phyloP scores from a whole-genome alignment of 371 early-diverging fungal species.

The Syncephalis fuscata region DNA sequence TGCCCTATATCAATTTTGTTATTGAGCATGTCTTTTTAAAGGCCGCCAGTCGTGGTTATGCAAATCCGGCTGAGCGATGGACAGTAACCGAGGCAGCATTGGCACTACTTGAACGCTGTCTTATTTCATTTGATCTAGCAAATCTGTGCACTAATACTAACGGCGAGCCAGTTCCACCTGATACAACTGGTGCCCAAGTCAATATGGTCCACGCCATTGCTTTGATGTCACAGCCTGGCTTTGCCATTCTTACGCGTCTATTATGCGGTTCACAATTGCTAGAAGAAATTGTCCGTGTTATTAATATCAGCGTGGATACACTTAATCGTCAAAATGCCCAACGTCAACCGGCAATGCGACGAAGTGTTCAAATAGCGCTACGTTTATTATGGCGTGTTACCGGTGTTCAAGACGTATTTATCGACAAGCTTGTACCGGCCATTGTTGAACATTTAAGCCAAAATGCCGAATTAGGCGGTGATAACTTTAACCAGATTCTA shows the following conservation, averaged over 20 bases:
- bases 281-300: conserved; percentile 40
- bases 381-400: conserved; percentile 48
- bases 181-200: neutral
- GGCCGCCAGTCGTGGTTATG: conserved; percentile 42
- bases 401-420: conserved; percentile 42
- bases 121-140: conserved; percentile 51
- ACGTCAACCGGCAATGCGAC: conserved; percentile 9
- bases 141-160: conserved; percentile 1
- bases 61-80: conserved; percentile 58
- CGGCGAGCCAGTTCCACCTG: neutral
- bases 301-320: conserved; percentile 34
- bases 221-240: conserved; percentile 60
- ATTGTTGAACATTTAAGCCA: conserved; percentile 10
- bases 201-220: conserved; percentile 9
- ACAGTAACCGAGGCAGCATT: conserved; percentile 53
- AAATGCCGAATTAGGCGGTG: conserved; percentile 7
- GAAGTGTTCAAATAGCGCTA: conserved; percentile 25
- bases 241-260: conserved; percentile 58
- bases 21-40: conserved; percentile 65
- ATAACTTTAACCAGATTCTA: conserved; percentile 4
- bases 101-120: conserved; percentile 55
- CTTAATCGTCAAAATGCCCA: conserved; percentile 18
- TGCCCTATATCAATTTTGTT: conserved; percentile 66
- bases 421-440: conserved; percentile 44
- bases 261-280: conserved; percentile 57